These are phyloP conservation scores for Thalassiosira mediterranea DNA, from an alignment of 352 stramenopile genomes.

Conservation along the genomic window DNA sequence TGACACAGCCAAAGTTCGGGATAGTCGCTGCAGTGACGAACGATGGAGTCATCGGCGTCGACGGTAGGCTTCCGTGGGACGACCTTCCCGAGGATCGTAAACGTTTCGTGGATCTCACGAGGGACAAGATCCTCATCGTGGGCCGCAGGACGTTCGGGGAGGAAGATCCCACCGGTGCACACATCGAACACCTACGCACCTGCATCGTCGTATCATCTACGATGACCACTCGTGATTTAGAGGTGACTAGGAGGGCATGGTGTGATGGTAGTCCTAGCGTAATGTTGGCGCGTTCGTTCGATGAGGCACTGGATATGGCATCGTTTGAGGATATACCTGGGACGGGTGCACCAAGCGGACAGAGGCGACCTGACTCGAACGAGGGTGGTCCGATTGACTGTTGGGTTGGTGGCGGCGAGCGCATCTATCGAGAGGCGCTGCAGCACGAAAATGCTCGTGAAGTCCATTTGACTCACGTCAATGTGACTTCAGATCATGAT, in stretches of 20 bases:
- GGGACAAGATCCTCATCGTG: conserved; percentile 69
- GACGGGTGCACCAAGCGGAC: no score
- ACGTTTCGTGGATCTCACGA: conserved; percentile 65
- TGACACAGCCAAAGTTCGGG: no score
- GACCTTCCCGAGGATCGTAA: conserved; percentile 60
- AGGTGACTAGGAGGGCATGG: neutral
- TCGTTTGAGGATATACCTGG: no score
- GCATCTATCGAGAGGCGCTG: conserved; percentile 70
- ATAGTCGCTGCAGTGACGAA: conserved; percentile 69
- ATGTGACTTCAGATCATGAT: conserved; percentile 50
- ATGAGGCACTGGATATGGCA: conserved; percentile 59
- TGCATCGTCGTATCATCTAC: conserved; percentile 74
- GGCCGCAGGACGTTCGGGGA: conserved; percentile 65
- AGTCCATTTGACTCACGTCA: conserved; percentile 71
- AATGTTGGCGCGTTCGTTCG: conserved; percentile 53
- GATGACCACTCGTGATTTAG: conserved; percentile 29
- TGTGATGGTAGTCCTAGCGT: conserved; percentile 16
- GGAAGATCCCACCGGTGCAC: conserved; percentile 41
- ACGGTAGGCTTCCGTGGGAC: conserved; percentile 69
- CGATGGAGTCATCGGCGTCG: conserved; percentile 71
- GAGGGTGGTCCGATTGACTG: conserved; percentile 43
- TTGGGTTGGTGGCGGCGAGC: conserved; percentile 76
- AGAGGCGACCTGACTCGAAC: conserved; percentile 2
- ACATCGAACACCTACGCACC: conserved; percentile 61
- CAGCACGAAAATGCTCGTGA: conserved; percentile 43